Evolutionary conservation across 768 basidiomycete species (phyloP), one percentile per base, ranked within the genome.

Genomic region (Lactarius trivialis): DNA sequence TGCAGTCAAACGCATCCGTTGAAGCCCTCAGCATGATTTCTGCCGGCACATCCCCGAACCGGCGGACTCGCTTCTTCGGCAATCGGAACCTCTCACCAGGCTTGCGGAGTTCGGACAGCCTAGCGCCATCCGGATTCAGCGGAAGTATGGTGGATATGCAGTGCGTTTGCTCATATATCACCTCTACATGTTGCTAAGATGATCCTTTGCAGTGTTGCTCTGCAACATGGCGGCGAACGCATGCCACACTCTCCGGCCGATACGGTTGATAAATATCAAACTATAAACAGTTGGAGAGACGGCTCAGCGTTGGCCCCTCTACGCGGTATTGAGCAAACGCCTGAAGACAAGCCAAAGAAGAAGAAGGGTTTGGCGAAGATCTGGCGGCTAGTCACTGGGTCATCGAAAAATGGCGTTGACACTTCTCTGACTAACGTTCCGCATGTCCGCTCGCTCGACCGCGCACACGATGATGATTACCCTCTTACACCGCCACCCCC

Each of bases 71-170:
- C 57, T 93, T 93, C 80, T 89, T 93, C 67, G 88, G 86, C 8
- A 81, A 86, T 71, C 84, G 78, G 72, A 88, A 88, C 67, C 76
- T 88, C 50, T 85, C 84, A 60, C 74, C 83, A 24, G 85, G 85
- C 14, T 90, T 86, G 84, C 78, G 82, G 67, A 92, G 89, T 70
- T 88, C 87, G 68, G 88, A 91, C 61, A 92, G 90, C 71, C 75
- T 93, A 41, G 87, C 89, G 1, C 80, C 82, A n/a, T 89, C 90
- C 32, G 89, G 87, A 8, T 80, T 88, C 71, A 87, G 88, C 3
- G 91, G 91, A 57, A 93, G 91, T 69, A 91, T 93, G 89, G 75
- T 93, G 66, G 89, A 93, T 72, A 93, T 93, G 91, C 91, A 93
- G 91, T 93, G 75, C 65, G 89, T 85, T 26, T 54, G 9, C 19